phyloP scores from a whole-genome alignment of 1,284 basidiomycete species.

The Microstroma glucosiphilum region DNA sequence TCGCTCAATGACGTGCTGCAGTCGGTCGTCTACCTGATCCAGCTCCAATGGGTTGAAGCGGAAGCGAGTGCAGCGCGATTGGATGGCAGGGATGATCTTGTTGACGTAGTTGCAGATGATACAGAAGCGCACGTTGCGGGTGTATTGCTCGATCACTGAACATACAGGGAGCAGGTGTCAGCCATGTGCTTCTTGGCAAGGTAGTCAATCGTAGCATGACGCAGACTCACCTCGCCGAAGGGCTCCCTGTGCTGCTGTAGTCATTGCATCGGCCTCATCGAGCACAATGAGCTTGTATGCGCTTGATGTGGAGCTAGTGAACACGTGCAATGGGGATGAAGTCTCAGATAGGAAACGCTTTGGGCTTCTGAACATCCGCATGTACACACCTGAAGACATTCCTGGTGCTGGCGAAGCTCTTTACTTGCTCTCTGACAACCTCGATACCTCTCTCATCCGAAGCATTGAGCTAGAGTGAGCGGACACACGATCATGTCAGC shows the following conservation, averaged over 20 bases:
- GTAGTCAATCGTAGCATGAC: neutral
- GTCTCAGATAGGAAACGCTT: neutral
- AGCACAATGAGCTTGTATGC: constrained; percentile 96
- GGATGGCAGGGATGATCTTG: constrained; percentile 97
- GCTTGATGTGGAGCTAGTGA: constrained; percentile 1
- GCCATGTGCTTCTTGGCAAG: neutral
- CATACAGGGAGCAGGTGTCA: neutral
- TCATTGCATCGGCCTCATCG: constrained; percentile 99
- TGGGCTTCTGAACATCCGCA: neutral
- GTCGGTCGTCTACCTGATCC: constrained; percentile 72
- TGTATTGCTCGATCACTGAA: constrained; percentile 92
- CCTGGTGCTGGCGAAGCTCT: constrained; percentile 92
- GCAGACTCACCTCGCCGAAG: constrained; percentile 64
- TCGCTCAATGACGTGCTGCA: constrained; percentile 71
- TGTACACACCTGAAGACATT: constrained; percentile 62
- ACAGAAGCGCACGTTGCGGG: constrained; percentile 96
- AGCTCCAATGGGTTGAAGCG: constrained; percentile 86
- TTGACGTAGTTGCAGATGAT: constrained; percentile 99
- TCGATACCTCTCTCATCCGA: constrained; percentile 98
- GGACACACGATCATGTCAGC: neutral
- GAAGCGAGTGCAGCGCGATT: constrained; percentile 96
- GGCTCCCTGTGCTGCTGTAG: constrained; percentile 90
- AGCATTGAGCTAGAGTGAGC: constrained; percentile 70
- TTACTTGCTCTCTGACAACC: constrained; percentile 96
- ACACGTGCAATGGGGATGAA: neutral